phyloP scores from a whole-genome alignment of 257 asterid genomes.

The Gardenia jasminoides region DNA sequence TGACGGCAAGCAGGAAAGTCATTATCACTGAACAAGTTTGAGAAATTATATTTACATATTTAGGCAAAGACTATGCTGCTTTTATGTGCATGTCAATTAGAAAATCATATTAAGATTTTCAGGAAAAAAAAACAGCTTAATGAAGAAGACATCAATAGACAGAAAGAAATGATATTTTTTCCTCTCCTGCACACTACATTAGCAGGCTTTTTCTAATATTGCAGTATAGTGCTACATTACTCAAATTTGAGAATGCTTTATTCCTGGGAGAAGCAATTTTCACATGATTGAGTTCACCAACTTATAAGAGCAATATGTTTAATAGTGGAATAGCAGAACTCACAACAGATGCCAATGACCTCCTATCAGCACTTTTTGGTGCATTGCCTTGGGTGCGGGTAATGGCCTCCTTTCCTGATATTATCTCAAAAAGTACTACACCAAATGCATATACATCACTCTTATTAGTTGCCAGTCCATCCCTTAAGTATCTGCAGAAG shows the following conservation, averaged over 20 bases:
- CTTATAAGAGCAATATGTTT: background rate
- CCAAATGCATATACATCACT: conserved; percentile 97
- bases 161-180: background rate
- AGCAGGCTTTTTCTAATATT: background rate
- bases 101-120: background rate
- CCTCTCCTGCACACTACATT: background rate
- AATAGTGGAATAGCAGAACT: conserved; percentile 34
- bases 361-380: conserved; percentile 66
- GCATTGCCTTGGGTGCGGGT: conserved; percentile 33
- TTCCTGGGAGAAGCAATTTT: background rate
- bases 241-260: background rate
- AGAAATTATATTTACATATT: background rate
- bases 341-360: conserved; percentile 87
- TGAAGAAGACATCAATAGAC: background rate
- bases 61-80: background rate
- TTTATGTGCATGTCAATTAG: background rate
- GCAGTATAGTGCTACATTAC: too few relatives aligned
- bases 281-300: background rate
- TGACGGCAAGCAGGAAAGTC: background rate
- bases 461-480: conserved; percentile 81
- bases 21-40: background rate
- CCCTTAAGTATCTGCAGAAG: conserved; percentile 70
- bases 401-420: conserved; percentile 91
- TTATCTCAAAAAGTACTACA: conserved; percentile 80
- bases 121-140: background rate